These are phyloP conservation scores for Turnera subulata DNA, from an alignment of 345 rosid species.

Conservation along the genomic window DNA sequence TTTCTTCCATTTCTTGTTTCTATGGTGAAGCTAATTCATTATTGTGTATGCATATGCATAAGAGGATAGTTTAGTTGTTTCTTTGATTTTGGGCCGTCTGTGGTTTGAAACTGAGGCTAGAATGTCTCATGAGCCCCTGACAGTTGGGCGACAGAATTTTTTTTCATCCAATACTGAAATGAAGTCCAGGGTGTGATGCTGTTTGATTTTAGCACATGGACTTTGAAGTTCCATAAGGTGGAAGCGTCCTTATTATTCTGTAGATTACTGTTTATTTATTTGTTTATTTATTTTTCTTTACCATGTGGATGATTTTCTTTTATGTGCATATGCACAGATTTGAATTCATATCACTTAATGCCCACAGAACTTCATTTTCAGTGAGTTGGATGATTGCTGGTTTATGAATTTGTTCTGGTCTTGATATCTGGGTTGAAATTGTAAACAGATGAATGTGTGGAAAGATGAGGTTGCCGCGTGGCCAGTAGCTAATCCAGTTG, in stretches of 20 bases:
- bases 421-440: conserved; percentile 11
- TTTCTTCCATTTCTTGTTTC: neutral
- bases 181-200: too few species aligned
- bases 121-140: too few species aligned
- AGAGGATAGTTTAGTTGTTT: too few species aligned
- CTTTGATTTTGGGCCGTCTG: too few species aligned
- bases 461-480: conserved; percentile 72
- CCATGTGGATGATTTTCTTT: neutral
- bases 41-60: too few species aligned
- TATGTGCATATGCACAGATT: neutral
- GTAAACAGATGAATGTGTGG: conserved; percentile 62
- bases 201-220: neutral
- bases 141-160: too few species aligned
- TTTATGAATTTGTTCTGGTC: neutral
- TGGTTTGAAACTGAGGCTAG: too few species aligned
- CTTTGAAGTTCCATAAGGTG: neutral
- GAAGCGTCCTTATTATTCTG: too few species aligned
- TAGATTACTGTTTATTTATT: too few species aligned
- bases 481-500: conserved; percentile 96
- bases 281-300: neutral
- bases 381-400: too few species aligned
- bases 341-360: neutral
- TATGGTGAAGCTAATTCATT: neutral
- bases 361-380: too few species aligned
- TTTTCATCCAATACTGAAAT: too few species aligned